Evolutionary conservation across 495 filamentous ascomycete genomes (phyloP), one percentile per base, ranked within the genome.

Genomic region (Neurospora sp.): DNA sequence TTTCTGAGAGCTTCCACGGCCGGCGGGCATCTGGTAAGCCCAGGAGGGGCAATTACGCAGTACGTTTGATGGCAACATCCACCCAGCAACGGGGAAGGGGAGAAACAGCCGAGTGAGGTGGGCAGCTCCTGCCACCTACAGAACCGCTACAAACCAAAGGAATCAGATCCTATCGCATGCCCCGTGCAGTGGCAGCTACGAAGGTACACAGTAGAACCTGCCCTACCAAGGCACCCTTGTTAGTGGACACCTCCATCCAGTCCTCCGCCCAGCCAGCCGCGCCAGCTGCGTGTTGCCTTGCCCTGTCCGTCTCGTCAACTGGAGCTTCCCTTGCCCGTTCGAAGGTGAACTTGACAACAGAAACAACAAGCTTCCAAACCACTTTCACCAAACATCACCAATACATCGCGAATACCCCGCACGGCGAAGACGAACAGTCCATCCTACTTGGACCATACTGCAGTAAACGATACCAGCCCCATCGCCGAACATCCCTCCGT

Each of bases 201-300:
- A 66, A 17, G 54, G 28, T 62, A 62, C 54, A 31, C 54, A 66
- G 54, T 37, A 31, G 48, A 38, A 40, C n/a, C 39, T 38, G 38
- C 43, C 31, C 71, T 70, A 70, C 69, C 71, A 40, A 40, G 71
- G 71, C 36, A 70, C 72, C 73, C 77, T 71, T 62, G 75, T 43
- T 71, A 13, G 39, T 59, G 73, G 69, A 71, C 75, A 66, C 37
- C 71, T 72, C 71, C 43, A 40, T 40, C 38, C 37, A 39, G 59
- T 70, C 59, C 59, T 42, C 45, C 69, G 39, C 37, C 74, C 72
- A 38, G 45, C 76, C 45, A 71, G 79, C 80, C 81, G 79, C 81
- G 81, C 80, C 81, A 82, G 79, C 81, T 80, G 78, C 76, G 80
- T 81, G 79, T 82, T 82, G 81, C 81, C 81, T 82, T 82, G 78